Percentiles rank a stretch among this genome's conserved stretches.
Evolutionary conservation across 106 monocot genomes (phyloP).

Genomic region (Acanthochlamys bracteata): DNA sequence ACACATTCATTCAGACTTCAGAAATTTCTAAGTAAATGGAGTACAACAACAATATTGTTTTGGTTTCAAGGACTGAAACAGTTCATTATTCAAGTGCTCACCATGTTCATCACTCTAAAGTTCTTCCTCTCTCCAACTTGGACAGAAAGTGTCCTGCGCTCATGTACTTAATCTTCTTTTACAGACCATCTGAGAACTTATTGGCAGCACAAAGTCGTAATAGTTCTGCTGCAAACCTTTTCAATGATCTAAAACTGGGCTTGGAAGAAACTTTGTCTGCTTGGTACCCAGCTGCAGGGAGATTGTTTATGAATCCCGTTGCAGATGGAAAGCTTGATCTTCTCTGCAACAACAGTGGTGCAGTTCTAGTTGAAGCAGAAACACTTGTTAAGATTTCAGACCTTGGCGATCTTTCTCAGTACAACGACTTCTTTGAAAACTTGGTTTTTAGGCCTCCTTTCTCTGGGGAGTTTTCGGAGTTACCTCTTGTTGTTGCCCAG

Average conservation of each 20-base stretch:
- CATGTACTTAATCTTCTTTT: conserved; percentile 54
- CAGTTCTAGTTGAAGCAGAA: conserved; percentile 26
- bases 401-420: conserved; percentile 39
- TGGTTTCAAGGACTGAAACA: conserved; percentile 20
- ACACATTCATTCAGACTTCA: not conserved
- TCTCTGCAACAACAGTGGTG: conserved; percentile 26
- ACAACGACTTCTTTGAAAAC: conserved; percentile 14
- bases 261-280: conserved; percentile 29
- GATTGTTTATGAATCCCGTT: conserved; percentile 16
- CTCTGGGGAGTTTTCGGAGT: conserved; percentile 14
- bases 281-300: conserved; percentile 52
- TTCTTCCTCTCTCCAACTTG: conserved; percentile 36
- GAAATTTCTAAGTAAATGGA: not conserved
- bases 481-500: conserved; percentile 48
- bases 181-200: conserved; percentile 17
- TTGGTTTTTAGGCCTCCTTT: conserved; percentile 21
- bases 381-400: conserved; percentile 22
- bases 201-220: not conserved
- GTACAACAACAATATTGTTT: conserved; percentile 11
- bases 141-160: conserved; percentile 46
- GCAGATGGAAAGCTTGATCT: conserved; percentile 23
- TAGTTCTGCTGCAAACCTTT: conserved; percentile 3
- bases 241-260: conserved; percentile 21
- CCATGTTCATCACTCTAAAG: not conserved
- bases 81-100: conserved; percentile 14